These are phyloP conservation scores for Clavariopsis aquatica DNA, from an alignment of 495 filamentous ascomycete genomes.

Conservation along the genomic window DNA sequence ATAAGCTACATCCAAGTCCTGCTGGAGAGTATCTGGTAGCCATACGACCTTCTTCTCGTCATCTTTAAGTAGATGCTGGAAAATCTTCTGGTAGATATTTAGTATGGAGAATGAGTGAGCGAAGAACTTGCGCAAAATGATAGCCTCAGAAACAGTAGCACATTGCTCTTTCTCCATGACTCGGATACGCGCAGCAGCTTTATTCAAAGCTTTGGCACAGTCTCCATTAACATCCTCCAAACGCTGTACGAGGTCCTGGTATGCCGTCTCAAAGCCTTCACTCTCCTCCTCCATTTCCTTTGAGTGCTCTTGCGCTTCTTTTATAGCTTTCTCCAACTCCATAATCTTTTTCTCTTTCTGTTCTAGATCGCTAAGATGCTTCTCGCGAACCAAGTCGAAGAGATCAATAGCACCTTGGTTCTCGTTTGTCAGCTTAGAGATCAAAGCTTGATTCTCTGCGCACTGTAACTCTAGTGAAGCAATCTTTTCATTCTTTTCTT, in stretches of 20 bases:
- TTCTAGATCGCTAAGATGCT: background rate
- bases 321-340: background rate
- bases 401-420: background rate
- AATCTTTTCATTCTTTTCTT: background rate
- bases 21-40: slow-evolving; percentile 8
- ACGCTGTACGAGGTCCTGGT: background rate
- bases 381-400: background rate
- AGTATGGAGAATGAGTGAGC: slow-evolving; percentile 4
- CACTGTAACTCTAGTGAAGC: background rate
- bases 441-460: background rate
- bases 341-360: slow-evolving; percentile 4
- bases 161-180: background rate
- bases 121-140: slow-evolving; percentile 2
- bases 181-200: background rate
- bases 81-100: slow-evolving; percentile 9
- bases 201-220: slow-evolving; percentile 5
- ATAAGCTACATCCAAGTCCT: background rate
- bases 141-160: slow-evolving; percentile 9
- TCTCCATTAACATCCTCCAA: slow-evolving; percentile 6
- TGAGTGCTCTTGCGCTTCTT: background rate
- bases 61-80: slow-evolving; percentile 45
- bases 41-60: background rate
- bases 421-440: slow-evolving; percentile 13
- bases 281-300: slow-evolving; percentile 1
- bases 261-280: background rate